A percentile compares a stretch with the other conserved stretches of the same genome.
phyloP scores from a whole-genome alignment of 2,329 filamentous ascomycete genomes.

The Colletotrichum euphorbiae region DNA sequence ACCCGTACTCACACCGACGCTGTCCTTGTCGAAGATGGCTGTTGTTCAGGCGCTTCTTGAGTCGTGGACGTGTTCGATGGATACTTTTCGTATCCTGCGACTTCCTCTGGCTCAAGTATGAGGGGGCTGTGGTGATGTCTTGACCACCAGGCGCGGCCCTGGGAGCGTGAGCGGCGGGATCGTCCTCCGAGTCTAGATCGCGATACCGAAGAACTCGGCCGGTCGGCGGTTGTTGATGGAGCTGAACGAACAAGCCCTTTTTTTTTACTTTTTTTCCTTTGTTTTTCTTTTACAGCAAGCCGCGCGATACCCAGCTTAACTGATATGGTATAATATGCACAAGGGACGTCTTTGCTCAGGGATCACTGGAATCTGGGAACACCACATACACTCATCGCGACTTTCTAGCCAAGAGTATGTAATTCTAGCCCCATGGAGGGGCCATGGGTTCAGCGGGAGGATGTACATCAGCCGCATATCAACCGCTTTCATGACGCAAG shows the following conservation, averaged over 20 bases:
- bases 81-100: constrained; percentile 1
- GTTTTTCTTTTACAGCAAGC: too few relatives aligned
- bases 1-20: neutral
- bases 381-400: neutral
- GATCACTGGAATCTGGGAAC: neutral
- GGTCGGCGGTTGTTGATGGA: too few relatives aligned
- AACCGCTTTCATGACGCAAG: neutral
- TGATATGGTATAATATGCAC: too few relatives aligned
- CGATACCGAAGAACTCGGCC: too few relatives aligned
- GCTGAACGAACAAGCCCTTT: too few relatives aligned
- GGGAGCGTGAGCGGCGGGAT: neutral
- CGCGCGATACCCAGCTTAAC: too few relatives aligned
- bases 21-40: constrained; percentile 2
- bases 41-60: neutral
- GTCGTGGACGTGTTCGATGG: neutral
- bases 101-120: neutral
- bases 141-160: neutral
- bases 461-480: neutral
- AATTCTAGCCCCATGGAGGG: neutral
- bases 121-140: neutral
- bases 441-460: neutral
- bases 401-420: neutral
- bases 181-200: too few relatives aligned
- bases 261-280: too few relatives aligned
- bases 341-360: too few relatives aligned